phyloP scores from a whole-genome alignment of 495 filamentous ascomycete species.

The Hypomontagnella monticulosa region DNA sequence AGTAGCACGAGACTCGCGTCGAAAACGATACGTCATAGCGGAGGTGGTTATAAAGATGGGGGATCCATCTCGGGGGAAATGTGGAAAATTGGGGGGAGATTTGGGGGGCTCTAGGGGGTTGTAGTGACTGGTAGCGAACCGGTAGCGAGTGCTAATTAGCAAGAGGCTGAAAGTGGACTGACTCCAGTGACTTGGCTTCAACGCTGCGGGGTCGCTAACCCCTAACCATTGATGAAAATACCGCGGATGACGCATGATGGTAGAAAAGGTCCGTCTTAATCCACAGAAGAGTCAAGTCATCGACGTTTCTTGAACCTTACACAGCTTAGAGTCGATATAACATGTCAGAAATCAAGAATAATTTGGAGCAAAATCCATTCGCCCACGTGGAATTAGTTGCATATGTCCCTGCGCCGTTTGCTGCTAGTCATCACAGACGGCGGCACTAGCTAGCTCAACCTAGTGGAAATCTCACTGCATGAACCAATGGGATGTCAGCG shows the following conservation, averaged over 20 bases:
- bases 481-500: constrained; percentile 21
- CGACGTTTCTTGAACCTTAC: neutral
- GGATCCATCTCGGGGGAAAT: constrained; percentile 16
- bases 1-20: neutral
- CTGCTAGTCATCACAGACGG: constrained; percentile 25
- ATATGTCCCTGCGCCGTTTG: neutral
- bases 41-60: constrained; percentile 17
- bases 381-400: constrained; percentile 30
- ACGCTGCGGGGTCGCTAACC: constrained; percentile 24
- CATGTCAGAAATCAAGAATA: constrained; percentile 17
- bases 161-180: constrained; percentile 19
- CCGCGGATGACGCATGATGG: constrained; percentile 14
- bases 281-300: constrained; percentile 12
- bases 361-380: constrained; percentile 10
- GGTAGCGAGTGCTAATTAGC: neutral
- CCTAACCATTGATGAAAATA: constrained; percentile 8
- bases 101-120: constrained; percentile 4
- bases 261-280: constrained; percentile 9
- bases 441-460: constrained; percentile 23
- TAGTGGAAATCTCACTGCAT: neutral
- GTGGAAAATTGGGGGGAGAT: neutral
- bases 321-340: neutral
- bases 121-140: constrained; percentile 9
- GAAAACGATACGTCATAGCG: constrained; percentile 23
- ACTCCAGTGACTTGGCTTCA: neutral